Conservation (phyloP, 1,284 basidiomycete genomes). For the Coniophora puteana region DNA sequence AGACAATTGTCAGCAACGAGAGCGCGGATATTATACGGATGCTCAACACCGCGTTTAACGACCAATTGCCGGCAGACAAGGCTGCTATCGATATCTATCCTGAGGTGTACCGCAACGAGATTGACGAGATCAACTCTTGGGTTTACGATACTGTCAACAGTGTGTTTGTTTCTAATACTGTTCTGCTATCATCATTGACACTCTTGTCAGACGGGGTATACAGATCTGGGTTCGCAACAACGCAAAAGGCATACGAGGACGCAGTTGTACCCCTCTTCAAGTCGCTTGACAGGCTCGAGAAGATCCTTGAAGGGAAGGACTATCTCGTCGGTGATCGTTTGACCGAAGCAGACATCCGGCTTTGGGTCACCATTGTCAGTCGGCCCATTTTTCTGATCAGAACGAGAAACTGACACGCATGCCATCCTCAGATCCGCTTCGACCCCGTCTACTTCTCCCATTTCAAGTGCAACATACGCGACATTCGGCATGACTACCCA, state of each 20-base stretch:
- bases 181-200: not conserved
- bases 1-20: conserved; percentile 95
- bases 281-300: conserved; percentile 80
- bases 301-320: conserved; percentile 71
- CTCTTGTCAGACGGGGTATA: conserved; percentile 72
- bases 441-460: conserved; percentile 89
- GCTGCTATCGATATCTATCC: conserved; percentile 80
- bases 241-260: conserved; percentile 78
- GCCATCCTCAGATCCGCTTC: conserved; percentile 28
- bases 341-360: conserved; percentile 90
- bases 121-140: conserved; percentile 88
- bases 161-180: conserved; percentile 38
- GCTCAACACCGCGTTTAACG: conserved; percentile 83
- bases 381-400: too few species aligned
- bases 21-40: conserved; percentile 93
- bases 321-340: conserved; percentile 81
- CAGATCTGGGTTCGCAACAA: conserved; percentile 85
- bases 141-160: conserved; percentile 84
- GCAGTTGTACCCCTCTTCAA: conserved; percentile 74
- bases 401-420: not conserved
- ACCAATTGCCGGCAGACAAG: conserved; percentile 60
- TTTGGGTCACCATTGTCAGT: conserved; percentile 89
- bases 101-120: conserved; percentile 63
- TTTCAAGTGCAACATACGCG: conserved; percentile 92
- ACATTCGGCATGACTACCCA: conserved; percentile 79